These are phyloP conservation scores for Candolleomyces aberdarensis DNA, from an alignment of 768 basidiomycete genomes.

Conservation along the genomic window DNA sequence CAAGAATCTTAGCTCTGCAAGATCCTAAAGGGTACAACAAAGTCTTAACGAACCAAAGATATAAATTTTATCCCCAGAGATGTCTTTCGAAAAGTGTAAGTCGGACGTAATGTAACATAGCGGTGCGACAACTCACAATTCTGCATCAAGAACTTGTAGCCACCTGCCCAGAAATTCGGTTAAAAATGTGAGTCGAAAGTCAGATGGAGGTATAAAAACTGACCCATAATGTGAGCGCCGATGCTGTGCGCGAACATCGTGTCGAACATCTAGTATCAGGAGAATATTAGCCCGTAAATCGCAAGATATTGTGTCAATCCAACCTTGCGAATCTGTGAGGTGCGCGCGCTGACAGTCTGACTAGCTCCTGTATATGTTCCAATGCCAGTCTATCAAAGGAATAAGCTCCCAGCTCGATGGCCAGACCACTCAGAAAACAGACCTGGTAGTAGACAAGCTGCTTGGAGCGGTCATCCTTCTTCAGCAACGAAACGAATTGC, in stretches of 20 bases:
- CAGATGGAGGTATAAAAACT: background rate
- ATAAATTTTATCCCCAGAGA: background rate
- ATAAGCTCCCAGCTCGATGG: background rate
- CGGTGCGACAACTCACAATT: conserved; percentile 35
- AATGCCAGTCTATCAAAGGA: conserved; percentile 40
- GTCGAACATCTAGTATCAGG: conserved; percentile 41
- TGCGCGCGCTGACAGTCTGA: conserved; percentile 31
- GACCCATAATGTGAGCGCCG: conserved; percentile 45
- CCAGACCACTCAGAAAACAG: background rate
- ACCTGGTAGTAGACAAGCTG: conserved; percentile 63
- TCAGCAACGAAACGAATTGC: conserved; percentile 45
- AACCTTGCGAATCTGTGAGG: conserved; percentile 38
- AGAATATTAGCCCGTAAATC: background rate
- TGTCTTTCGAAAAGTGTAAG: background rate
- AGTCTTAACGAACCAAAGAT: background rate
- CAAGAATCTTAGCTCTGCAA: background rate
- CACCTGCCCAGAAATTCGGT: conserved; percentile 13
- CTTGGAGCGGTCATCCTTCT: conserved; percentile 48
- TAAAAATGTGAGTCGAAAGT: background rate
- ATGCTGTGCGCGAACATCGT: conserved; percentile 49
- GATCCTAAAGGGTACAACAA: background rate
- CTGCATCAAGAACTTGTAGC: conserved; percentile 60
- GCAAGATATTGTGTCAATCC: background rate
- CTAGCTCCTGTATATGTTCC: conserved; percentile 44
- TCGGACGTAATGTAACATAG: background rate